These are phyloP conservation scores for Coemansia javaensis DNA, from an alignment of 192 early-diverging fungal species.

Conservation along the genomic window DNA sequence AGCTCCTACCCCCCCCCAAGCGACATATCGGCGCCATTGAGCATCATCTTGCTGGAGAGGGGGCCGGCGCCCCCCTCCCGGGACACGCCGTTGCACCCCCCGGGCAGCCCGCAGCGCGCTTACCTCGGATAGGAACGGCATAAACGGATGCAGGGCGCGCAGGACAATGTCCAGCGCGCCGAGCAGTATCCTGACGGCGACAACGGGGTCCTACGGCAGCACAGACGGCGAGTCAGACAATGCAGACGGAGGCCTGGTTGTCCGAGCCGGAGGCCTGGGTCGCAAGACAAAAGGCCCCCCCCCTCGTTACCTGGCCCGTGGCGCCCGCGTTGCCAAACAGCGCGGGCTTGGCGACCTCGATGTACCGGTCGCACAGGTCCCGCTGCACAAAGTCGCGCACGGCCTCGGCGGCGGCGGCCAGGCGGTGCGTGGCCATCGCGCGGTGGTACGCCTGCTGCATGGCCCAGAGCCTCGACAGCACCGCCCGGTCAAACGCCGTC, in stretches of 20 bases:
- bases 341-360: constrained; percentile 81
- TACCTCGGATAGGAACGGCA: constrained; percentile 96
- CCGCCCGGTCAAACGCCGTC: constrained; percentile 76
- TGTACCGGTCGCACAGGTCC: constrained; percentile 93
- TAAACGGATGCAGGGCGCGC: constrained; percentile 88
- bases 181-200: constrained; percentile 33
- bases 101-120: not conserved
- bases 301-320: constrained; percentile 46
- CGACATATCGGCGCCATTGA: no score
- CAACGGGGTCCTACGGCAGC: constrained; percentile 23
- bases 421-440: constrained; percentile 65
- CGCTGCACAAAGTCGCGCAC: constrained; percentile 84
- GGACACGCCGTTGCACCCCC: no score
- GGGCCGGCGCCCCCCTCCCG: no score
- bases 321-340: constrained; percentile 57
- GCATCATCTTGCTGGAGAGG: no score
- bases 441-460: constrained; percentile 62
- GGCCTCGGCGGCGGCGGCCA: constrained; percentile 73
- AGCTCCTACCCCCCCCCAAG: constrained; percentile 48
- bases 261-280: no score
- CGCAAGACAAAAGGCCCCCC: no score
- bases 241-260: no score
- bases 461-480: constrained; percentile 74
- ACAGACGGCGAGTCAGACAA: not conserved
- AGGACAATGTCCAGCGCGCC: constrained; percentile 53